Base-by-base conservation (phyloP, 257 asterid genomes). In the Solanum gracilifrons region DNA sequence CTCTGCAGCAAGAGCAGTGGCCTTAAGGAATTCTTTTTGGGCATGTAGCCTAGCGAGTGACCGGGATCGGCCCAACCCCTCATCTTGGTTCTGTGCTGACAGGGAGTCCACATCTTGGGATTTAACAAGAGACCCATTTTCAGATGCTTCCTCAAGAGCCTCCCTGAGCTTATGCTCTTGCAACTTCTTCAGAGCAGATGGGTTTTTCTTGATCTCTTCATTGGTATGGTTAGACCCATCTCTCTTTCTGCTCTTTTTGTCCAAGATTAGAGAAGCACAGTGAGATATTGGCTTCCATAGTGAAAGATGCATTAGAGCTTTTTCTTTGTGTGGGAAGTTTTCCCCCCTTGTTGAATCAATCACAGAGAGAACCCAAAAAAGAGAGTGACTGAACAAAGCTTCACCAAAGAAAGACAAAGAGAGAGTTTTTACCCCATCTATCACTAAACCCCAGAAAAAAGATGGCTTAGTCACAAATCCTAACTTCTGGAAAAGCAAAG, bases 131-230 rank as follows among this genome's bases (percentile, higher is more conserved):
- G 94, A 95, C 51, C 98, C 99, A 93, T 96, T 94, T 85, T 97
- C 99, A 86, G 98, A 97, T 9, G 99, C 99, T 90, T 95, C 99
- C 88, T 97, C 99, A 83, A 97, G 99, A 89, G 99, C 99, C 84
- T 96, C 96, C 86, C 99, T 93, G 3, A 97, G 95, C 86, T 97
- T 95, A 92, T 94, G 95, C 89, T 96, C 99, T 76, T 95, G 98
- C 90, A 95, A 83, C 90, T 95, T 97, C 89, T 98, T 89, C 32
- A 96, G 90, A 84, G 87, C 87, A 41, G 97, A 95, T 55, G 99
- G 93, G 86, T 93, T 95, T 46, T 92, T 74, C 91, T 90, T 96
- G 31, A 91, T 91, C 77, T 96, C 99, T 37, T 94, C 98, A 1
- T 88, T 87, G 9, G 96, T 90, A 85, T 90, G 92, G 64, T 94